phyloP scores from a whole-genome alignment of 2,329 filamentous ascomycete species.

The Aspergillus melleus region DNA sequence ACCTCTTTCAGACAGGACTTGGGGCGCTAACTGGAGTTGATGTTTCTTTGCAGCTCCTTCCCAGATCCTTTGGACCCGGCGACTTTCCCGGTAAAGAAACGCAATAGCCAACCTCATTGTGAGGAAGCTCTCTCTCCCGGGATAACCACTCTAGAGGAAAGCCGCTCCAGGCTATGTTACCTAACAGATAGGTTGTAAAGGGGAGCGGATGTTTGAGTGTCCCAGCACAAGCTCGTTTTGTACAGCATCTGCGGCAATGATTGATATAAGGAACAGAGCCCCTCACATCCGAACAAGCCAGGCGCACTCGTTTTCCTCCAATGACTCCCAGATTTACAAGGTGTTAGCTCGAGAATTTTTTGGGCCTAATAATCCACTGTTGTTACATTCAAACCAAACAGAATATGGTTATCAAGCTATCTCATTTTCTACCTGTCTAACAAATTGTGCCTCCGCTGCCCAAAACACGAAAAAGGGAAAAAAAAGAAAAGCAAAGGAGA shows the following conservation, averaged over 20 bases:
- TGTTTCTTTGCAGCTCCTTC: conserved; percentile 55
- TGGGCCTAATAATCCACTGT: too few species aligned
- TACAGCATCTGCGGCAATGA: background rate
- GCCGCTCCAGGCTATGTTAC: too few species aligned
- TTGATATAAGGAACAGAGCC: background rate
- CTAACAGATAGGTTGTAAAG: too few species aligned
- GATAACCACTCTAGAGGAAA: too few species aligned
- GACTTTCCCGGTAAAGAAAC: conserved; percentile 44
- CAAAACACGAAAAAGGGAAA: background rate
- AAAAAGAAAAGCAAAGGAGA: background rate
- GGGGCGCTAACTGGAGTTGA: background rate
- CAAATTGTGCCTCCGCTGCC: background rate
- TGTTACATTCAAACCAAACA: too few species aligned
- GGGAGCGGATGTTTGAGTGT: background rate
- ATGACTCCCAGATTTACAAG: too few species aligned
- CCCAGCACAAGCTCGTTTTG: background rate
- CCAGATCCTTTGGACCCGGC: conserved; percentile 67
- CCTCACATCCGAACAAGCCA: background rate
- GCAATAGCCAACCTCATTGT: background rate
- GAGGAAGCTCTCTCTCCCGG: background rate
- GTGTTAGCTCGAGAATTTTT: too few species aligned
- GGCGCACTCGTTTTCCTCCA: background rate
- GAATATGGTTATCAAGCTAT: background rate
- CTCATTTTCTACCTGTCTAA: background rate
- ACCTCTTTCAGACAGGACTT: background rate